Evolutionary conservation across 2,329 filamentous ascomycete species (phyloP).

Genomic region (Chaetomium sp.): DNA sequence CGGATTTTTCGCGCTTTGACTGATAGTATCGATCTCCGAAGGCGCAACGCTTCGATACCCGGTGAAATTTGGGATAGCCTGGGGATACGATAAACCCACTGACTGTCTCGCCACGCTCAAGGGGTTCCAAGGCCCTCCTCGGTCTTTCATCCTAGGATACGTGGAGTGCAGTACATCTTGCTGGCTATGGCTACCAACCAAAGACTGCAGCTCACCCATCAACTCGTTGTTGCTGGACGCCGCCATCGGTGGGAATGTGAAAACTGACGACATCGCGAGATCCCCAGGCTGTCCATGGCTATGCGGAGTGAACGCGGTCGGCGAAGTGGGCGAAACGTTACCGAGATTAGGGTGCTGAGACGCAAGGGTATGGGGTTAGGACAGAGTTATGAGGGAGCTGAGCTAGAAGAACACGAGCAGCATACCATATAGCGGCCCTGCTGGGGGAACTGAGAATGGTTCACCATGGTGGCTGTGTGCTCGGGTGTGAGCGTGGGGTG

Average conservation of each 20-base stretch:
- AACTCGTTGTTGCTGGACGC: not conserved
- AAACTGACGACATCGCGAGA: not conserved
- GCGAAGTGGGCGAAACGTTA: slow-evolving; percentile 2
- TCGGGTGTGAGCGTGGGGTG: not conserved
- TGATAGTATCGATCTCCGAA: slow-evolving; percentile 14
- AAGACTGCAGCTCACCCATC: not conserved
- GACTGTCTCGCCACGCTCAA: not conserved
- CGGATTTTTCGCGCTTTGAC: slow-evolving; percentile 1
- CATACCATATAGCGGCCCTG: slow-evolving; percentile 9
- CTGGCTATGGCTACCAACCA: not conserved
- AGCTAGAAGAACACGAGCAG: not conserved
- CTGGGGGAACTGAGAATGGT: slow-evolving; percentile 1
- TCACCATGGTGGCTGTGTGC: slow-evolving; percentile 3
- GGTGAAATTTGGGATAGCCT: not conserved
- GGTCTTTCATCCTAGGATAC: slow-evolving; percentile 7
- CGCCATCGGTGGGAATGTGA: not conserved
- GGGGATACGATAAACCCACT: not conserved
- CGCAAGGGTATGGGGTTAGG: not conserved
- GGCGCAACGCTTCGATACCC: slow-evolving; percentile 4
- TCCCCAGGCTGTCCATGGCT: not conserved
- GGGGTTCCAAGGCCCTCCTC: slow-evolving; percentile 5
- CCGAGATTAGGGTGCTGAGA: slow-evolving; percentile 3
- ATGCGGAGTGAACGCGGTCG: slow-evolving; percentile 8
- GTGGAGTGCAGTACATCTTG: slow-evolving; percentile 3
- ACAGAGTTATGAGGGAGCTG: not conserved